Evolutionary conservation across 2,329 filamentous ascomycete species (phyloP).

Genomic region (Mycosphaerelloides madeirae): DNA sequence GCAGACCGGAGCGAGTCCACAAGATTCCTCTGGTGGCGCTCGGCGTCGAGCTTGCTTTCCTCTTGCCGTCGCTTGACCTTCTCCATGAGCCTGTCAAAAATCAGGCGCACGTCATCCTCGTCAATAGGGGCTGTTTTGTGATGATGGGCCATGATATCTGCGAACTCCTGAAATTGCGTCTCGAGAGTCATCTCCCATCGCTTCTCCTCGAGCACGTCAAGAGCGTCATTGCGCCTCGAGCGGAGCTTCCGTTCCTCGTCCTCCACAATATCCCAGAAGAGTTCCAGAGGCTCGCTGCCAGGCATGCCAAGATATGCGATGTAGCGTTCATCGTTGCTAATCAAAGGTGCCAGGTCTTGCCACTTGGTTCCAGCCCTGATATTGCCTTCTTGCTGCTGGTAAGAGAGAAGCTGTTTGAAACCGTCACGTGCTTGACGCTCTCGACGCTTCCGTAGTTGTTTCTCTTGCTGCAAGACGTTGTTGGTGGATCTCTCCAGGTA

Average conservation of each 20-base stretch:
- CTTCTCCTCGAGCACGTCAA: constrained; percentile 58
- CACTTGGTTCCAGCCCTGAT: constrained; percentile 90
- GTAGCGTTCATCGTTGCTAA: constrained; percentile 80
- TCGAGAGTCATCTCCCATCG: constrained; percentile 83
- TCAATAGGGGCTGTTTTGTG: constrained; percentile 83
- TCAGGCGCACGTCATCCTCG: constrained; percentile 68
- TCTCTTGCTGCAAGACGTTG: constrained; percentile 81
- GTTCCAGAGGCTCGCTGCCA: constrained; percentile 61
- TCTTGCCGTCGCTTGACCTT: constrained; percentile 76
- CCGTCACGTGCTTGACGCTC: constrained; percentile 83
- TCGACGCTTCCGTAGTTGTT: constrained; percentile 70
- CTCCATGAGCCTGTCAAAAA: constrained; percentile 84
- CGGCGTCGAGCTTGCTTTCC: constrained; percentile 74
- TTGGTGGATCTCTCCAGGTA: constrained; percentile 86
- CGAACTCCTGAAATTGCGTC: constrained; percentile 85
- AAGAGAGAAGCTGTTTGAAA: constrained; percentile 68
- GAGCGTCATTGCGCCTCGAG: constrained; percentile 27
- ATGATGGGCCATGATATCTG: constrained; percentile 75
- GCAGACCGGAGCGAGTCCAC: constrained; percentile 78
- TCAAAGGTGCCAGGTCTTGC: constrained; percentile 69
- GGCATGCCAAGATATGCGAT: constrained; percentile 74
- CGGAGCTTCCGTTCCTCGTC: constrained; percentile 69
- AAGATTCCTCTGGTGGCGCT: constrained; percentile 79
- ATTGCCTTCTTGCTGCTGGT: constrained; percentile 69
- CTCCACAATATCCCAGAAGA: constrained; percentile 95